Evolutionary conservation across 208 protist genomes (phyloP), one percentile per base, ranked within the genome.

Genomic region (Acanthamoeba comandoni): DNA sequence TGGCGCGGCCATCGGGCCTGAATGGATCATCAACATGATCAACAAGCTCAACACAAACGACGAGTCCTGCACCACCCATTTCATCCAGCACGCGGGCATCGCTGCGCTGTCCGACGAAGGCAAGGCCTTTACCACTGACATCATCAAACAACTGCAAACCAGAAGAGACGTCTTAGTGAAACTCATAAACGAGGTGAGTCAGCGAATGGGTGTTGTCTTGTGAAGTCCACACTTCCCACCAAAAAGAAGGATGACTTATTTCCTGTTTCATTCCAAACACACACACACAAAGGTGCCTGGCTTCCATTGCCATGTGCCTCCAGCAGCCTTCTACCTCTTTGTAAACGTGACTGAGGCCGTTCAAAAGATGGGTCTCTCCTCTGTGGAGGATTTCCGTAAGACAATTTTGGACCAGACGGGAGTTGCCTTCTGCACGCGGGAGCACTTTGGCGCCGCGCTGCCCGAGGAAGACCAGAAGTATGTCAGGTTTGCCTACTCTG

Each of bases 21-120:
- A 70, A 43, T 89, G 70, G 55, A 79, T 92, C 77, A 92, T 92
- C 57, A 70, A 92, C 58, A 39, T 86, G 60, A 92, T 92, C 70
- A 92, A 57, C 88, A 92, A 92, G 77, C 71, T 92, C 73, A 92
- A 92, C 88, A 92, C 88, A 55, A 92, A 92, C 71, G 88, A 82
- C 77, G 88, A 92, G 88, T 53, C 88, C 9, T 92, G 88, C 88
- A 92, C 88, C 17, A 92, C 88, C 29, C 88, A 92, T 43, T 92
- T 92, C 67, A 86, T 92, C 58, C 88, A 92, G 19, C 87, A 53
- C 39, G 88, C 88, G 29, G 88, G 70, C 60, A 69, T 86, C 29
- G 70, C 29, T 22, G 43, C 35, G 52, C 49, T 92, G 9, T 48
- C 71, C 26, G 48, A 92, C 26, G 52, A 64, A 51, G 88, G 62